Base-by-base conservation (phyloP, 805 yeast genomes). In the Komagataella pseudopastoris region DNA sequence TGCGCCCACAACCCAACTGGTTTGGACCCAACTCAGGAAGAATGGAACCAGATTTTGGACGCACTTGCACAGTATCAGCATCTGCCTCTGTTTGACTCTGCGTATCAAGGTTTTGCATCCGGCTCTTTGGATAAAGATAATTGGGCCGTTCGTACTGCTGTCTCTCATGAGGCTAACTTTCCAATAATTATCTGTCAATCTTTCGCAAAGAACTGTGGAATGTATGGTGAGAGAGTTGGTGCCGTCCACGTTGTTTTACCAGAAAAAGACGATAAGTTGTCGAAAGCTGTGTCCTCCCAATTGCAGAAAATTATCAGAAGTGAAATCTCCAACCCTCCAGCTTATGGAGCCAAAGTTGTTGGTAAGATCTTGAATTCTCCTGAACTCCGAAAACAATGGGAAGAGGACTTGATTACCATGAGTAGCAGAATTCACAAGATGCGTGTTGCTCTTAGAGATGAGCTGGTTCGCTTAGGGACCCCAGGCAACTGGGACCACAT, bases 1-100 rank as follows among this genome's bases (percentile, higher is more conserved):
- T 90, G 97, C 67, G 98, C 98, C 39, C 99, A 91, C 70, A 91
- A 91, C 67, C 98, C 99, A 54, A 91, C 98, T 20, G 99, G 98
- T 46, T 80, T 91, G 59, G 99, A 91, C 66, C 98, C 98, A 52
- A 80, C 85, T 2, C 71, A 73, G 53, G 85, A 77, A 50, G 85
- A 91, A 70, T 91, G 99, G 99, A 66, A 66, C 48, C 59, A 72
- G 60, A 83, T 93, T 51, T 73, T 87, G 48, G 73, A 75, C 47
- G 83, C 80, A 23, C 70, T 88, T 56, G 76, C 78, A 57, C 63
- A 68, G 53, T 74, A 78, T 53, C 70, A 77, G 51, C 95, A 88
- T 68, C 76, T 91, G 60, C 88, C 88, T 5, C 69, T 91, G 55
- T 90, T 93, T 62, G 99, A 91, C 70, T 81, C 89, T 55, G 98